phyloP scores from a whole-genome alignment of 148 eudicot species.

The Polygonum aviculare region DNA sequence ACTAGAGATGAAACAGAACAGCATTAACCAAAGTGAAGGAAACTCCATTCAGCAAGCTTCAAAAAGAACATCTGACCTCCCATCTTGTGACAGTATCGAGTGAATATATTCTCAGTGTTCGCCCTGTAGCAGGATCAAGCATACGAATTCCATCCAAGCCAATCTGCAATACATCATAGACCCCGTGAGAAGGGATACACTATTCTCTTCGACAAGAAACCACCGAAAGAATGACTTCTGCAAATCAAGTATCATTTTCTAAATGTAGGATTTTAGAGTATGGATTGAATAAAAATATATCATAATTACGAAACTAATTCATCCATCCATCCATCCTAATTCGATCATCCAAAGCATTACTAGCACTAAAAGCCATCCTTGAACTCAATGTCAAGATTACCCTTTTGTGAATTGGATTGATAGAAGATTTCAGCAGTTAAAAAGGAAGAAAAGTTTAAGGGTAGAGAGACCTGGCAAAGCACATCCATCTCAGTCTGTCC shows the following conservation, averaged over 20 bases:
- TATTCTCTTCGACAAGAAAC: background rate
- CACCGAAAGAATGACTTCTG: background rate
- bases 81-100: conserved; percentile 75
- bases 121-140: conserved; percentile 77
- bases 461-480: conserved; percentile 65
- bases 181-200: background rate
- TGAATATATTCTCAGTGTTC: conserved; percentile 79
- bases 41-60: background rate
- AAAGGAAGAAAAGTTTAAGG: background rate
- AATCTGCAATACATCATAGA: conserved; percentile 36
- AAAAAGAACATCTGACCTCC: conserved; percentile 36
- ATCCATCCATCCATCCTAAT: background rate
- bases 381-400: too few relatives aligned
- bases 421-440: background rate
- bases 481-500: conserved; percentile 78
- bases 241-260: background rate
- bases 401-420: background rate
- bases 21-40: background rate
- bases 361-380: too few relatives aligned
- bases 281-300: background rate
- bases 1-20: background rate
- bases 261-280: background rate
- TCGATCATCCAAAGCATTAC: background rate
- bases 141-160: conserved; percentile 96
- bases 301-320: background rate